These are phyloP conservation scores for Falciphora oryzae DNA, from an alignment of 2,329 filamentous ascomycete genomes.

Conservation along the genomic window DNA sequence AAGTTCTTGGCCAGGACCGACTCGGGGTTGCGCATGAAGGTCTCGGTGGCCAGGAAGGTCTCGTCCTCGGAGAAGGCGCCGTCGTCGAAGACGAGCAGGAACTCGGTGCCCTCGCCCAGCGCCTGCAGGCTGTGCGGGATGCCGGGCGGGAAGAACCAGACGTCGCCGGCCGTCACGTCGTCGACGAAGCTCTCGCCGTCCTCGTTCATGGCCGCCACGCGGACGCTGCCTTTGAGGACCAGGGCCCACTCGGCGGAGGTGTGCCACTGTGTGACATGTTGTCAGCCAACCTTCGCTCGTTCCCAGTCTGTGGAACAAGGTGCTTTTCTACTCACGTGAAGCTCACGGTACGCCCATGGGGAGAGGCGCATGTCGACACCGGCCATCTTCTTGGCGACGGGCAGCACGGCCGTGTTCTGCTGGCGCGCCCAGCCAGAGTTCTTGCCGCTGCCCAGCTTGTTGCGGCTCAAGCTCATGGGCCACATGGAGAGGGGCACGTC, in stretches of 20 bases:
- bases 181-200: conserved; percentile 42
- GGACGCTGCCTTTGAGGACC: conserved; percentile 47
- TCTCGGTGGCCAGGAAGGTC: conserved; percentile 52
- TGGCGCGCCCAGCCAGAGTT: conserved; percentile 48
- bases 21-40: conserved; percentile 44
- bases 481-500: conserved; percentile 42
- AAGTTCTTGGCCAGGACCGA: conserved; percentile 52
- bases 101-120: conserved; percentile 49
- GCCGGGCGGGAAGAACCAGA: conserved; percentile 48
- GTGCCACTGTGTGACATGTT: conserved; percentile 37
- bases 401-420: conserved; percentile 46
- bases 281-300: not conserved
- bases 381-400: conserved; percentile 44
- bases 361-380: conserved; percentile 54
- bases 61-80: conserved; percentile 53
- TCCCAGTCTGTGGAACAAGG: not conserved
- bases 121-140: conserved; percentile 49
- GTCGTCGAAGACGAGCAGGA: conserved; percentile 55
- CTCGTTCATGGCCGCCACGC: conserved; percentile 46
- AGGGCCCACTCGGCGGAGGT: conserved; percentile 47
- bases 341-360: conserved; percentile 53
- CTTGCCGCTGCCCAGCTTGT: conserved; percentile 36
- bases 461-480: conserved; percentile 48
- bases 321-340: conserved; percentile 34
- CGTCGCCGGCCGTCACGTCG: conserved; percentile 43